Conservation (phyloP, 2,329 filamentous ascomycete genomes). For the Neophaeococcomyces aloes region DNA sequence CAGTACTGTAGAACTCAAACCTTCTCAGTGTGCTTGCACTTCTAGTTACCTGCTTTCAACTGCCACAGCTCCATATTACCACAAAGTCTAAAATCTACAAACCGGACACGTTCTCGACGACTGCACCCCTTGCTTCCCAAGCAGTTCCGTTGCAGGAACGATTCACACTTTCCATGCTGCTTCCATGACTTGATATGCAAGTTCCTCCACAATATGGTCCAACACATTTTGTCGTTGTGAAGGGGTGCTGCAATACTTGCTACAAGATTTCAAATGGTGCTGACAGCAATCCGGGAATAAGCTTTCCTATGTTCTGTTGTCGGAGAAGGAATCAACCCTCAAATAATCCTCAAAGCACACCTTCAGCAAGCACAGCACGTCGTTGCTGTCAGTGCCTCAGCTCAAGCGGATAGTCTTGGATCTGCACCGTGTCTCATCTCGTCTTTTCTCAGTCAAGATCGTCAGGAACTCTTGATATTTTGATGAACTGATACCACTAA, state of each 20-base stretch:
- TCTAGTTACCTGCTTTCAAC: conserved; percentile 13
- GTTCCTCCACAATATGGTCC: no score
- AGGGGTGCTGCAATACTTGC: no score
- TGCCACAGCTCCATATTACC: conserved; percentile 26
- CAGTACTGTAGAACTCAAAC: conserved; percentile 12
- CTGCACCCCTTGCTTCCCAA: conserved; percentile 38
- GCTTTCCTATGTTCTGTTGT: no score
- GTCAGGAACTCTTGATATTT: no score
- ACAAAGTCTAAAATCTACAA: conserved; percentile 36
- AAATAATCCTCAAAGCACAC: no score
- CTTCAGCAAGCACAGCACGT: neutral
- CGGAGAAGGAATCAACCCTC: conserved; percentile 24
- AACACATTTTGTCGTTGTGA: no score
- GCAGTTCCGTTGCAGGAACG: conserved; percentile 36
- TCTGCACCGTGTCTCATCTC: no score
- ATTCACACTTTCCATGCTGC: conserved; percentile 41
- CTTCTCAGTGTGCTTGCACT: conserved; percentile 32
- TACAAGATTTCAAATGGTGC: no score
- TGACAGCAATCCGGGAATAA: no score
- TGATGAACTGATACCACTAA: no score
- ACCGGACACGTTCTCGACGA: conserved; percentile 38
- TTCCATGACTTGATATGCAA: conserved; percentile 11
- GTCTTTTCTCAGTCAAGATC: no score
- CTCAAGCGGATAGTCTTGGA: no score
- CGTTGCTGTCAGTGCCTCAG: neutral